Percentiles rank a stretch among this genome's conserved stretches.
Conservation (phyloP, 352 stramenopile genomes). For the Globisporangium solare region DNA sequence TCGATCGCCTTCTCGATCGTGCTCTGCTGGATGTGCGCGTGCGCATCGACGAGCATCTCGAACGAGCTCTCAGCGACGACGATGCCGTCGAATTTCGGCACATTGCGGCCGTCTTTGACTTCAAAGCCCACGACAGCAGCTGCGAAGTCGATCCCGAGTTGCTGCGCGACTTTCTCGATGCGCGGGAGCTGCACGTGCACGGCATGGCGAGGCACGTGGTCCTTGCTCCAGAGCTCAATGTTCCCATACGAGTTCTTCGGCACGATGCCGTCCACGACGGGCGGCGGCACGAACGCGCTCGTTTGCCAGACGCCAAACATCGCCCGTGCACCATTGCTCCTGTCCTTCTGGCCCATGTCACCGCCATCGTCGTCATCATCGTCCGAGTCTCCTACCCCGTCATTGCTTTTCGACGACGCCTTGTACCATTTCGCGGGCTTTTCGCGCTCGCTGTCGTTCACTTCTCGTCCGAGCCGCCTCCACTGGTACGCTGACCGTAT, state of each 20-base stretch:
- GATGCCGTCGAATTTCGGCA: conserved; percentile 72
- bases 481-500: conserved; percentile 65
- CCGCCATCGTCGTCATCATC: conserved; percentile 3
- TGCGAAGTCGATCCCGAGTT: conserved; percentile 78
- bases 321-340: neutral
- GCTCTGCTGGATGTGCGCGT: conserved; percentile 54
- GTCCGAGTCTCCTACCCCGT: conserved; percentile 15
- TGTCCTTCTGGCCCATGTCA: neutral
- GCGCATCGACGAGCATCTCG: conserved; percentile 58
- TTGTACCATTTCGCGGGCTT: conserved; percentile 52
- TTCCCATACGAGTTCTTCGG: conserved; percentile 88
- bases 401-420: neutral
- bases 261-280: conserved; percentile 53
- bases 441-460: conserved; percentile 44
- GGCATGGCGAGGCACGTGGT: conserved; percentile 48
- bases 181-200: conserved; percentile 61
- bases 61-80: conserved; percentile 44
- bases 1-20: conserved; percentile 70
- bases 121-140: conserved; percentile 82
- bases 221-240: conserved; percentile 80
- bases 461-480: conserved; percentile 56
- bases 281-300: conserved; percentile 34
- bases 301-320: conserved; percentile 85
- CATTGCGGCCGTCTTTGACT: conserved; percentile 47
- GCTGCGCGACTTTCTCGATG: conserved; percentile 55